A percentile compares a stretch with the other conserved stretches of the same genome.
Conservation (phyloP, 2,329 filamentous ascomycete species). For the Colletotrichum orbiculare region DNA sequence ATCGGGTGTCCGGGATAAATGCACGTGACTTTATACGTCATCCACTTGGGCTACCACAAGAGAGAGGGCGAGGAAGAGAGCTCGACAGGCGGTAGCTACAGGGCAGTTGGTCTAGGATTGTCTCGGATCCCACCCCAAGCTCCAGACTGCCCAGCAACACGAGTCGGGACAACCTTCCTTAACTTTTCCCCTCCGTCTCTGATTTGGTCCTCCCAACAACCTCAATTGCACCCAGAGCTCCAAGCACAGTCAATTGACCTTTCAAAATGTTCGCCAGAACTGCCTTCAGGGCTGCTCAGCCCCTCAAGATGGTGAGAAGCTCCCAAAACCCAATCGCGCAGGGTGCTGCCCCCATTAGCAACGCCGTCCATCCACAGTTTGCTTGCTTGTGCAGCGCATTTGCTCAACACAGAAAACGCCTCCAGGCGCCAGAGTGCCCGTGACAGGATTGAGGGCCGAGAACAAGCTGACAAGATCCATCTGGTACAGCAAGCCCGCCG, state of each 20-base stretch:
- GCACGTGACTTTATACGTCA: slow-evolving; percentile 38
- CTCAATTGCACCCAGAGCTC: slow-evolving; percentile 29
- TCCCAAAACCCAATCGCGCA: slow-evolving; percentile 18
- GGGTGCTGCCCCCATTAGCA: slow-evolving; percentile 9
- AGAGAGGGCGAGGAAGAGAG: slow-evolving; percentile 6
- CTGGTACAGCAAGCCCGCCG: slow-evolving; percentile 55
- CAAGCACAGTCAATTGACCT: slow-evolving; percentile 42
- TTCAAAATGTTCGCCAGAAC: slow-evolving; percentile 73
- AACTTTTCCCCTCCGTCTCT: slow-evolving; percentile 10
- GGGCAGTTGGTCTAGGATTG: not conserved
- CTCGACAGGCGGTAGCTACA: slow-evolving; percentile 12
- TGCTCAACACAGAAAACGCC: not conserved
- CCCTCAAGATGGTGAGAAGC: slow-evolving; percentile 70
- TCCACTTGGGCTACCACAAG: slow-evolving; percentile 6
- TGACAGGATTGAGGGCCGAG: too few species aligned
- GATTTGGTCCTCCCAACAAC: not conserved
- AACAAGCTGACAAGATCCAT: not conserved
- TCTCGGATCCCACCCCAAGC: slow-evolving; percentile 28
- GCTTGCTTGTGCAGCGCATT: not conserved
- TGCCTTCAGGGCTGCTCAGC: slow-evolving; percentile 71
- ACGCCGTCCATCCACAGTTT: not conserved
- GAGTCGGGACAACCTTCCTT: slow-evolving; percentile 10
- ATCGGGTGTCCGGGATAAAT: not conserved
- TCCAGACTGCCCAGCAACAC: slow-evolving; percentile 1
- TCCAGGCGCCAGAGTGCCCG: not conserved